Evolutionary conservation across 805 yeast species (phyloP).

Genomic region (Lachancea sp.): DNA sequence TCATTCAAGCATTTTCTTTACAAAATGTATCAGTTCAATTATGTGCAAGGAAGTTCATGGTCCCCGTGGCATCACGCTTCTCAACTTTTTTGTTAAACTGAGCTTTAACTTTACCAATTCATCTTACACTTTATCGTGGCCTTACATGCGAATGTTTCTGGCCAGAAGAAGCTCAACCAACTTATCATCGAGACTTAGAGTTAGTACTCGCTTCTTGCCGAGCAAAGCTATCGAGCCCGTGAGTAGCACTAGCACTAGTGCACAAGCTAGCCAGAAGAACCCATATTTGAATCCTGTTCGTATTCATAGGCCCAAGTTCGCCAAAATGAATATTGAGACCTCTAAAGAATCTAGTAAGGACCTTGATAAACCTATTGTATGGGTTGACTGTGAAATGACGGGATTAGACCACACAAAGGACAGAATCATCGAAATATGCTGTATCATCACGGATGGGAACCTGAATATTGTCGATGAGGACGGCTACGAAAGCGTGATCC

Average conservation of each 20-base stretch:
- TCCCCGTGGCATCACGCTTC: too few relatives aligned
- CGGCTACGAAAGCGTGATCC: constrained; percentile 80
- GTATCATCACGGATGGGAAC: constrained; percentile 80
- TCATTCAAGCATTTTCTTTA: too few relatives aligned
- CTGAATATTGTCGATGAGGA: constrained; percentile 58
- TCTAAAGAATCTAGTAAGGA: not conserved
- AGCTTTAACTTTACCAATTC: too few relatives aligned
- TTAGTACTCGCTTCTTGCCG: not conserved
- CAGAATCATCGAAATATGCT: constrained; percentile 84
- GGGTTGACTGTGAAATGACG: constrained; percentile 99
- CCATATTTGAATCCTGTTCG: not conserved
- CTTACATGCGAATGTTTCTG: not conserved
- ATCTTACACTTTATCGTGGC: not conserved
- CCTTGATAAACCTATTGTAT: constrained; percentile 50
- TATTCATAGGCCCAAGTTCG: not conserved
- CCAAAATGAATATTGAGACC: not conserved
- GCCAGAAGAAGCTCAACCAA: not conserved
- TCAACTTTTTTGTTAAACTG: too few relatives aligned
- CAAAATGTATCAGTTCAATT: too few relatives aligned
- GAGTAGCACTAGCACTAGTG: not conserved
- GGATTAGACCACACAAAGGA: constrained; percentile 81
- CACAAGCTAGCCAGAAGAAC: not conserved
- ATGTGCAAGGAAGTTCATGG: too few relatives aligned
- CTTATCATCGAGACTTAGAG: not conserved
- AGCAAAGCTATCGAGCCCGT: not conserved